Base-by-base conservation (phyloP, 2,329 filamentous ascomycete genomes). In the Penicillium capsulatum region DNA sequence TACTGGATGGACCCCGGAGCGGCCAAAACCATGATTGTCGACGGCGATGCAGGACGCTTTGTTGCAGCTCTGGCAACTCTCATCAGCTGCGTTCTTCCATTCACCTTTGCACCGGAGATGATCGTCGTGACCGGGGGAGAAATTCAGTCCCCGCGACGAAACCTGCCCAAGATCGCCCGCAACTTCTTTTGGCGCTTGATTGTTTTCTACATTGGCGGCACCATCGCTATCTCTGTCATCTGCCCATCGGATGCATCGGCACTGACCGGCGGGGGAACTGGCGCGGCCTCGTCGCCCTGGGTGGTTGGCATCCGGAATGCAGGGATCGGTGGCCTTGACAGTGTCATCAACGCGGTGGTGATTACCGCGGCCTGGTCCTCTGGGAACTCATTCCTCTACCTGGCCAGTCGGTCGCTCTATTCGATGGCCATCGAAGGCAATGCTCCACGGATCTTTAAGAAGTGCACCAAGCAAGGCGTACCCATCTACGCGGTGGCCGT, bases 341-440 rank as follows among this genome's bases (percentile, higher is more conserved):
- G 78, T 11, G 76, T 89, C 40, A 80, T 89, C 63, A 90, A 90
- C 60, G 83, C 81, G 24, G 73, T 86, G 13, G 81, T 90, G 48
- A 73, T 89, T 42, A 84, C 79, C 0, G 84, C 81, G 0, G 83
- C 81, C 0, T 82, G 77, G 63, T 86, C 81, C 0, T 74, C 82
- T 0, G 80, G 77, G 0, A 87, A 86, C 48, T 79, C 82, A 46
- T 78, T 74, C 53, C 64, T 87, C 30, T 76, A 71, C 56, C 68
- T 66, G 9, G 70, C 67, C 2, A 72, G 71, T 4, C 67, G 74
- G 36, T 70, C 69, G 34, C 63, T 76, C 17, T 75, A 73, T 50
- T 61, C 65, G 2, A 68, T 79, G 11, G 73, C 76, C 2, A 57
- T 65, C 4, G 53, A 53, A 17, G 60, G 64, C 2, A 55, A 65